Evolutionary conservation across 805 yeast genomes (phyloP).

Genomic region (Geotrichum ghanense): DNA sequence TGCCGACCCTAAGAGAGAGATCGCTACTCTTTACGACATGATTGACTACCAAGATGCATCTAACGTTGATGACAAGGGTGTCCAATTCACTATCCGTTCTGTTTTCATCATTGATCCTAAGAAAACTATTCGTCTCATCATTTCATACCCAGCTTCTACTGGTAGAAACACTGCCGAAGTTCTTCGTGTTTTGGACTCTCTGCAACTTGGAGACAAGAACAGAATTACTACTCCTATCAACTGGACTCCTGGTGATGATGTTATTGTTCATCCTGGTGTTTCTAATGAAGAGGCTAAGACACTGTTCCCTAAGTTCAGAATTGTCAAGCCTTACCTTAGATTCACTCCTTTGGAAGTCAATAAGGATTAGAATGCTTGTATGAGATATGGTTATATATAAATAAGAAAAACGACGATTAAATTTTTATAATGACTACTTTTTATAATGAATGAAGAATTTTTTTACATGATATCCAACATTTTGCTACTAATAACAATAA

Average conservation of each 20-base stretch:
- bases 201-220: constrained; percentile 77
- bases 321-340: constrained; percentile 89
- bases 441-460: too few species aligned
- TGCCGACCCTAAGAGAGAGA: constrained; percentile 79
- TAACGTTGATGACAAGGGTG: constrained; percentile 59
- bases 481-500: too few species aligned
- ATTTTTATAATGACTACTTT: too few species aligned
- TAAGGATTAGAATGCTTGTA: too few species aligned
- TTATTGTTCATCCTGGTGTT: constrained; percentile 83
- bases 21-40: constrained; percentile 77
- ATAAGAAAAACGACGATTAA: too few species aligned
- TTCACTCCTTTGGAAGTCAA: constrained; percentile 33
- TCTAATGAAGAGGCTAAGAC: constrained; percentile 74
- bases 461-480: too few species aligned
- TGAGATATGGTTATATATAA: too few species aligned
- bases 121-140: constrained; percentile 77
- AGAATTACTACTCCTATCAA: constrained; percentile 89
- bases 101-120: constrained; percentile 87
- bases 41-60: constrained; percentile 78
- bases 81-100: constrained; percentile 84
- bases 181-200: constrained; percentile 80
- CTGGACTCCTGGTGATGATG: constrained; percentile 89
- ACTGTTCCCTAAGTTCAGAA: constrained; percentile 80
- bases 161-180: constrained; percentile 96
- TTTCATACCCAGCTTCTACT: constrained; percentile 87